Base-by-base conservation (phyloP, 495 filamentous ascomycete species). In the Neurospora tetrasperma region DNA sequence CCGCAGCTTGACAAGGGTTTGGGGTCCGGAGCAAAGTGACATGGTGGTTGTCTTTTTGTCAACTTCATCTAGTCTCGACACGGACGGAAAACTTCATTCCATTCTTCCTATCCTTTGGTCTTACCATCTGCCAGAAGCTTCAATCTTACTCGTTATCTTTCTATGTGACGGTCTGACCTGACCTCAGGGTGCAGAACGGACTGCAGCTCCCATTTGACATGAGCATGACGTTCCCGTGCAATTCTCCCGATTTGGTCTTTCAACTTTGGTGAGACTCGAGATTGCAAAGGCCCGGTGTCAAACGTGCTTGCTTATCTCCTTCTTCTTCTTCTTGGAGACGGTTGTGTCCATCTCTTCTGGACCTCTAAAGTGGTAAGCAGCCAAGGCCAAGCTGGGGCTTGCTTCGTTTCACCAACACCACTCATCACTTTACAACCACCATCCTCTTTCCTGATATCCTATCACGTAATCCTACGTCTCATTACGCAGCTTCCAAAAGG, bases 391-490 rank as follows among this genome's bases (percentile, higher is more conserved):
- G 35, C 54, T 35, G 54, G 27, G 46, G 54, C 54, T 66, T 66
- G 14, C 27, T 35, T 35, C 35, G 54, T 62, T 39, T 23, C 42
- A 46, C 44, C 38, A 71, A 8, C 42, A 38, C 43, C 38, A 11
- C 27, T 23, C 43, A 73, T 40, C 69, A 70, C 69, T 54, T 4
- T 71, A 14, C 70, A 16, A 31, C n/a, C 35, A 20, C 20, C 42
- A 39, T 71, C 7, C 44, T 39, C 70, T 59, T 38, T 44, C 38
- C 48, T 12, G 35, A 23, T 27, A n/a, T 46, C 23, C 73, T 39
- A 74, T 76, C 76, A 78, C 76, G 78, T 77, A 78, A 78, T 76
- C 69, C 72, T 71, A 75, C 74, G 20, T 70, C 73, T 70, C 73
- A 72, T 54, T 35, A 35, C 54, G 54, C 27, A 31, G 23, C 12